A percentile compares a stretch with the other conserved stretches of the same genome.
Evolutionary conservation across 2,329 filamentous ascomycete genomes (phyloP).

Genomic region (Hysterium pulicare): DNA sequence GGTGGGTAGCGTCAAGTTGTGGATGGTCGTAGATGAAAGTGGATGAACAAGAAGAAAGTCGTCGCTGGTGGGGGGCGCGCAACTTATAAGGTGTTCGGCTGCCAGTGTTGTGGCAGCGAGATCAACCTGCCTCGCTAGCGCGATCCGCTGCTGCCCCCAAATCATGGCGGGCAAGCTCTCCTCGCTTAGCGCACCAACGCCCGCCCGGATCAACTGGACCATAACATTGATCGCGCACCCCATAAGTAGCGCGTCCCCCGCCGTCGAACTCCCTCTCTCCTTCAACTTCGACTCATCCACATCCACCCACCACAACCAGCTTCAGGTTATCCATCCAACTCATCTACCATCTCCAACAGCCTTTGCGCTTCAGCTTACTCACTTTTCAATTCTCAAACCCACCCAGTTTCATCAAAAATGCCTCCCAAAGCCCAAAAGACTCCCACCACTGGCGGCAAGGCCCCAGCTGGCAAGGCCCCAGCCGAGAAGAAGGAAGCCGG

Average conservation of each 20-base stretch:
- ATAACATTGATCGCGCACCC: slow-evolving; percentile 39
- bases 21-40: slow-evolving; percentile 33
- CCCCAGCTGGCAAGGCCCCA: slow-evolving; percentile 73
- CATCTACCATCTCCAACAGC: slow-evolving; percentile 25
- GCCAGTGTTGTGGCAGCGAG: slow-evolving; percentile 39
- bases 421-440: slow-evolving; percentile 99
- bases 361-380: slow-evolving; percentile 19
- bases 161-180: too few species aligned
- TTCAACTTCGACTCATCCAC: slow-evolving; percentile 40
- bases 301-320: slow-evolving; percentile 18
- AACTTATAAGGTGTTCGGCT: slow-evolving; percentile 38
- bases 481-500: slow-evolving; percentile 99
- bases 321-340: slow-evolving; percentile 10
- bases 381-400: slow-evolving; percentile 21
- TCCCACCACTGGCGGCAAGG: slow-evolving; percentile 90
- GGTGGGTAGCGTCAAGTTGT: slow-evolving; percentile 25
- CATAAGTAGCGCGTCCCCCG: slow-evolving; percentile 43
- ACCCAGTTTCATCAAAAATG: slow-evolving; percentile 59
- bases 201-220: slow-evolving; percentile 37
- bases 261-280: slow-evolving; percentile 35
- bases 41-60: slow-evolving; percentile 37
- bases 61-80: slow-evolving; percentile 33
- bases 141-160: slow-evolving; percentile 5
- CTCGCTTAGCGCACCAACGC: slow-evolving; percentile 24
- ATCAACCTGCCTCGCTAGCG: slow-evolving; percentile 36